Evolutionary conservation across 805 yeast species (phyloP), one percentile per base, ranked within the genome.

Genomic region (Pichia nakasei): DNA sequence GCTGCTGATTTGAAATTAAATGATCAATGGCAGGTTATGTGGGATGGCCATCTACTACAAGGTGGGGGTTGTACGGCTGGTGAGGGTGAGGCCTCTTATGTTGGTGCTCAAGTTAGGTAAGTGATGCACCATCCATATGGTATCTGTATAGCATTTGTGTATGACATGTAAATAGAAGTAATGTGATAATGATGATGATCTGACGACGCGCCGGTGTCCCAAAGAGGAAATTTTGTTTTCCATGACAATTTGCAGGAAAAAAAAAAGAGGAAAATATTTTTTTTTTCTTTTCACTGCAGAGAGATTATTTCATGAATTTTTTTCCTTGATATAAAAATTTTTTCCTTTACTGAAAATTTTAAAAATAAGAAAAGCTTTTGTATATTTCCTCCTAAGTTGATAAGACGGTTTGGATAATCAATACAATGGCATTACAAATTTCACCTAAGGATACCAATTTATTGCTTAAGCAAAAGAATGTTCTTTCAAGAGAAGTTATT

Each of bases 381-480:
- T 24, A 24, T 24, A 24, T 24, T n/a, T n/a, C n/a, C n/a, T n/a
- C n/a, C n/a, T n/a, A n/a, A n/a, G n/a, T n/a, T n/a, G n/a, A n/a
- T n/a, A n/a, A n/a, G n/a, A n/a, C n/a, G n/a, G n/a, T n/a, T n/a
- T n/a, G n/a, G 5, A 24, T 24, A 24, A 24, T 24, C 27, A 24
- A 24, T n/a, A n/a, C 27, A 24, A 82, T 82, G 89, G 88, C 82
- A 61, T 72, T 84, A 60, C 85, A 86, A 39, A 76, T 82, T 51
- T 81, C 84, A 44, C 80, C 77, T 57, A 82, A 77, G 54, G 93
- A 85, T 56, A 80, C 84, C 42, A 81, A 83, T 54, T 66, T 81
- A 52, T 71, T 86, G 47, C 70, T 87, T 52, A 79, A 78, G 52
- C 81, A 81, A 49, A 85, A 78, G 60, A 87, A 87, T 61, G 73